Percentiles rank a stretch among this genome's conserved stretches.
These are phyloP conservation scores for Dactylonectria macrodidyma DNA, from an alignment of 2,329 filamentous ascomycete genomes.

Conservation along the genomic window DNA sequence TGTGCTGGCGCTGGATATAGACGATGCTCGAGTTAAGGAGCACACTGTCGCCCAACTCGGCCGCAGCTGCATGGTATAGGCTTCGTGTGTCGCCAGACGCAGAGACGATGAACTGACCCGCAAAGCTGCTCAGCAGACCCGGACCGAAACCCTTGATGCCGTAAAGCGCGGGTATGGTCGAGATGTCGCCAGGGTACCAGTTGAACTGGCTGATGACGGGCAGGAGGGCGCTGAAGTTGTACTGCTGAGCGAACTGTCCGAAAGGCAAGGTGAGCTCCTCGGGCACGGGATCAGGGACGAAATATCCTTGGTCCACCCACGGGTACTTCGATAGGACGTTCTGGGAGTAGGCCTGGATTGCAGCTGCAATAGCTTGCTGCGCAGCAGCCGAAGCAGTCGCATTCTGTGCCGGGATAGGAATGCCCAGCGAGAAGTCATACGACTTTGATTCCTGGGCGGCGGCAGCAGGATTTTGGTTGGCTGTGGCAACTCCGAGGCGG, in stretches of 20 bases:
- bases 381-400: background rate
- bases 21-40: constrained; percentile 32
- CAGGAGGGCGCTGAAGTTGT: constrained; percentile 34
- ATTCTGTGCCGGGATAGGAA: constrained; percentile 33
- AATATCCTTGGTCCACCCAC: constrained; percentile 42
- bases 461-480: constrained; percentile 2
- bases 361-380: constrained; percentile 17
- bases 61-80: constrained; percentile 33
- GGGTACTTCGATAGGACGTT: constrained; percentile 36
- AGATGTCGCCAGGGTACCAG: constrained; percentile 40
- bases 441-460: background rate
- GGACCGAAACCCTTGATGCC: constrained; percentile 41
- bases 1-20: constrained; percentile 13
- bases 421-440: constrained; percentile 38
- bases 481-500: constrained; percentile 26
- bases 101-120: constrained; percentile 24
- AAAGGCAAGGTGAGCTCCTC: constrained; percentile 39
- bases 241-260: constrained; percentile 32
- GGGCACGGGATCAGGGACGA: constrained; percentile 34
- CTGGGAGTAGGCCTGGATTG: constrained; percentile 25
- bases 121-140: constrained; percentile 27
- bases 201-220: constrained; percentile 34
- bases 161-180: constrained; percentile 35
- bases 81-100: constrained; percentile 29
- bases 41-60: background rate